A percentile compares a stretch with the other conserved stretches of the same genome.
phyloP scores from a whole-genome alignment of 2,329 filamentous ascomycete genomes.

The Aspergillus luchuensis region DNA sequence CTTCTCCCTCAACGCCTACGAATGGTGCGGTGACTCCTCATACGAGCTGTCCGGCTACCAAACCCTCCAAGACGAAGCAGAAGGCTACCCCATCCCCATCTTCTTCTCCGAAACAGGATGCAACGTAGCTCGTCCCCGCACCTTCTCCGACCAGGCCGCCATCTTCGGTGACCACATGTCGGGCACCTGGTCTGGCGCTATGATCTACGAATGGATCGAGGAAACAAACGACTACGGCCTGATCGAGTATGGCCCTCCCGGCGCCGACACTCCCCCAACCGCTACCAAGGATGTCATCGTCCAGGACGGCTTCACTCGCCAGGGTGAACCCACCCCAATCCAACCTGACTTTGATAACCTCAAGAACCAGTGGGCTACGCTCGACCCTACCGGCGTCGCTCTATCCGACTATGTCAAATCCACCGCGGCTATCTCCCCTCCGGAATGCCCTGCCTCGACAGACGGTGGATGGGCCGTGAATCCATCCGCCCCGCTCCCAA shows the following conservation, averaged over 20 bases:
- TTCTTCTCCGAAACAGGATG: slow-evolving; percentile 91
- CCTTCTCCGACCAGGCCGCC: slow-evolving; percentile 66
- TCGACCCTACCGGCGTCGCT: slow-evolving; percentile 69
- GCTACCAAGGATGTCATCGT: slow-evolving; percentile 50
- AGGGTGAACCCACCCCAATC: slow-evolving; percentile 72
- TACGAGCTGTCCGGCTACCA: slow-evolving; percentile 70
- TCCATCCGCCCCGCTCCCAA: slow-evolving; percentile 69
- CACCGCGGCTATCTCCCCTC: slow-evolving; percentile 61
- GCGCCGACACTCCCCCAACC: slow-evolving; percentile 55
- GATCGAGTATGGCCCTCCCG: slow-evolving; percentile 70
- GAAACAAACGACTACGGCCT: slow-evolving; percentile 82
- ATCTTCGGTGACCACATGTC: slow-evolving; percentile 77
- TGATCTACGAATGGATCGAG: slow-evolving; percentile 89
- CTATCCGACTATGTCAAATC: slow-evolving; percentile 66
- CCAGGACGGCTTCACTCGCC: slow-evolving; percentile 67
- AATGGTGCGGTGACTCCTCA: slow-evolving; percentile 66
- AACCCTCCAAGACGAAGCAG: slow-evolving; percentile 66
- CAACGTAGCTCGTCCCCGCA: slow-evolving; percentile 55
- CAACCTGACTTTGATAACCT: slow-evolving; percentile 78
- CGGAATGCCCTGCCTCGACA: slow-evolving; percentile 71
- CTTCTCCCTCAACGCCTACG: slow-evolving; percentile 82
- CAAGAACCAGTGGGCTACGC: slow-evolving; percentile 71
- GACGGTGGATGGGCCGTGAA: slow-evolving; percentile 71
- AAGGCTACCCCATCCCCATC: slow-evolving; percentile 76
- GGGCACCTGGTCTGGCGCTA: slow-evolving; percentile 70